Conservation (phyloP, 2,329 filamentous ascomycete species). For the Diaporthe citriasiana region DNA sequence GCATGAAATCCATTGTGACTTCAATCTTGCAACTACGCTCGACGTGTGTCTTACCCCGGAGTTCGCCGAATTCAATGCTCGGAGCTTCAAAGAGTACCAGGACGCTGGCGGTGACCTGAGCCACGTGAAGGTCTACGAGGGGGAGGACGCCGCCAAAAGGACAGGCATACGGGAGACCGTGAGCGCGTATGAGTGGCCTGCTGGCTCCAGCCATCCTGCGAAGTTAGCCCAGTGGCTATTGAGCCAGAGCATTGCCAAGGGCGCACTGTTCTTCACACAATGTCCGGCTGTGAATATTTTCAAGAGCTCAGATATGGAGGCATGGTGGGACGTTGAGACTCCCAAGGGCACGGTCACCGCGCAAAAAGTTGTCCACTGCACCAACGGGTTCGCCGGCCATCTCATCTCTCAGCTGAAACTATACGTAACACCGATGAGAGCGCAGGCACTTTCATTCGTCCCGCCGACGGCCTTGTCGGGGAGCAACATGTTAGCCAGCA, state of each 20-base stretch:
- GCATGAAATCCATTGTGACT: conserved; percentile 60
- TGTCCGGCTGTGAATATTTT: conserved; percentile 54
- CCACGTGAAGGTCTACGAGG: conserved; percentile 56
- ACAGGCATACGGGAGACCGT: conserved; percentile 56
- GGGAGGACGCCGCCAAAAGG: conserved; percentile 54
- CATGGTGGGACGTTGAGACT: conserved; percentile 52
- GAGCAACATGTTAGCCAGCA: conserved; percentile 52
- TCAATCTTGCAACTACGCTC: conserved; percentile 60
- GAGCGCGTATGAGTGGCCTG: conserved; percentile 66
- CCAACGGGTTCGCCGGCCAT: conserved; percentile 56
- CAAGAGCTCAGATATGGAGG: conserved; percentile 42
- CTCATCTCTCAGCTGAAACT: conserved; percentile 53
- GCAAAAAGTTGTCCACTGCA: conserved; percentile 54
- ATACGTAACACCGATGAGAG: conserved; percentile 58
- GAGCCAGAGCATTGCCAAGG: conserved; percentile 52
- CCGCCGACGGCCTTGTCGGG: conserved; percentile 55
- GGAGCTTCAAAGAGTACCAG: conserved; percentile 55
- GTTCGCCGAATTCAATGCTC: conserved; percentile 60
- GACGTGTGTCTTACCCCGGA: conserved; percentile 63
- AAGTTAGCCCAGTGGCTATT: conserved; percentile 65
- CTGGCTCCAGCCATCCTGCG: conserved; percentile 63
- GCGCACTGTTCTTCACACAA: conserved; percentile 58
- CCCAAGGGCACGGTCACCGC: conserved; percentile 51
- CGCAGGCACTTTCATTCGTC: conserved; percentile 60
- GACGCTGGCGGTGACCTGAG: conserved; percentile 60